Percentiles rank a stretch among this genome's conserved stretches.
Evolutionary conservation across 495 filamentous ascomycete species (phyloP).

Genomic region (Podospora tetraspora): DNA sequence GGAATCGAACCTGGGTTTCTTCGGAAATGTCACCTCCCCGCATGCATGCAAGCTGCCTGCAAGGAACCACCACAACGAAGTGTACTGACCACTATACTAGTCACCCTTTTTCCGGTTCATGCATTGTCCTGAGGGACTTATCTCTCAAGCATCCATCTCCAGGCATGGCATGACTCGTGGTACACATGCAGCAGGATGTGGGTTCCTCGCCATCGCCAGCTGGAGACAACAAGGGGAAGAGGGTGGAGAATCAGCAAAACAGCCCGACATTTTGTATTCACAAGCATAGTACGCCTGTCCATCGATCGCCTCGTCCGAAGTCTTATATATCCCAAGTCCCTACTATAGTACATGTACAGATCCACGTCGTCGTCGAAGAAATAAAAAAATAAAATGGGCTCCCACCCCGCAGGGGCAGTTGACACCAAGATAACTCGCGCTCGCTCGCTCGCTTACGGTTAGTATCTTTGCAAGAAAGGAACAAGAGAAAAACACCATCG

Average conservation of each 20-base stretch:
- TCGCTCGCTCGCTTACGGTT: neutral
- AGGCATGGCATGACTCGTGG: neutral
- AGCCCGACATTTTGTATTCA: neutral
- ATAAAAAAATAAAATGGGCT: neutral
- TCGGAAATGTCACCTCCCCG: neutral
- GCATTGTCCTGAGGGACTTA: neutral
- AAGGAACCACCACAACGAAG: neutral
- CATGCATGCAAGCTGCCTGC: too few species aligned
- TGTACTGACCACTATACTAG: neutral
- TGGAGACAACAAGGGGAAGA: too few species aligned
- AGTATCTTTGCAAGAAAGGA: neutral
- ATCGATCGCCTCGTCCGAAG: neutral
- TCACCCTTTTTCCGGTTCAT: neutral
- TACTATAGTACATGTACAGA: neutral
- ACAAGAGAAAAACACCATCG: neutral
- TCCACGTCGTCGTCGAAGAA: neutral
- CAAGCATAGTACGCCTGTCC: too few species aligned
- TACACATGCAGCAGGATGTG: neutral
- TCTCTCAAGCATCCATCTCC: neutral
- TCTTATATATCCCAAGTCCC: neutral
- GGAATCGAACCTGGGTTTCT: neutral
- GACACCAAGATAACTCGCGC: neutral
- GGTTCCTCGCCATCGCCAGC: neutral
- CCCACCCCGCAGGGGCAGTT: neutral
- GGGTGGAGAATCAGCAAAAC: neutral